phyloP scores from a whole-genome alignment of 768 basidiomycete species.

The Tricholoma matsutake region DNA sequence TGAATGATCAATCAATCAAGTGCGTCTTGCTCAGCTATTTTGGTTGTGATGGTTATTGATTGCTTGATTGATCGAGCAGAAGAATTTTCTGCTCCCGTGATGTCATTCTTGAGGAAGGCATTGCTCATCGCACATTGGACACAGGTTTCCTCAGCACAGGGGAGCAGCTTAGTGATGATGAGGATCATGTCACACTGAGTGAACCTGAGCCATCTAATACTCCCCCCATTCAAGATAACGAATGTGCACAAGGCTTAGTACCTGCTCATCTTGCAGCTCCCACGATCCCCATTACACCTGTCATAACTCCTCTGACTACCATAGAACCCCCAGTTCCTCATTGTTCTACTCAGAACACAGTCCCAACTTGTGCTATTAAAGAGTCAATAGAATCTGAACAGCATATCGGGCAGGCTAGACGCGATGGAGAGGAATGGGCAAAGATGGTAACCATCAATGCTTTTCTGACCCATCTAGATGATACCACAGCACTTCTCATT shows the following conservation, averaged over 20 bases:
- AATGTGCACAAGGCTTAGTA: not conserved
- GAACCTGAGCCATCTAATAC: too few relatives aligned
- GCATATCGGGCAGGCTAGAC: not conserved
- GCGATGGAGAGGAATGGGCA: not conserved
- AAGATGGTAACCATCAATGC: too few relatives aligned
- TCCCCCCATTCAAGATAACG: not conserved
- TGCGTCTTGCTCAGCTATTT: too few relatives aligned
- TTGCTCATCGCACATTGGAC: not conserved
- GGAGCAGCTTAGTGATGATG: not conserved
- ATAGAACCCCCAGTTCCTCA: not conserved
- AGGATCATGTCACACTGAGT: too few relatives aligned
- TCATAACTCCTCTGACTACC: not conserved
- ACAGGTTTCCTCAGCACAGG: not conserved
- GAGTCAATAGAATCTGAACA: constrained; percentile 9
- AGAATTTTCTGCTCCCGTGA: not conserved
- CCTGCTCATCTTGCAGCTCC: not conserved
- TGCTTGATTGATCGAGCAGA: not conserved
- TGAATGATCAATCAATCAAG: too few relatives aligned
- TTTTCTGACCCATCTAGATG: not conserved
- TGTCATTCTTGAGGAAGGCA: too few relatives aligned
- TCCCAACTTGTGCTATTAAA: constrained; percentile 7
- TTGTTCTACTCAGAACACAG: not conserved
- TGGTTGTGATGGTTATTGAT: too few relatives aligned
- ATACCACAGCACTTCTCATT: not conserved
- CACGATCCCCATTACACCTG: not conserved